These are phyloP conservation scores for Theobroma grandiflorum DNA, from an alignment of 441 rosid species.

Conservation along the genomic window DNA sequence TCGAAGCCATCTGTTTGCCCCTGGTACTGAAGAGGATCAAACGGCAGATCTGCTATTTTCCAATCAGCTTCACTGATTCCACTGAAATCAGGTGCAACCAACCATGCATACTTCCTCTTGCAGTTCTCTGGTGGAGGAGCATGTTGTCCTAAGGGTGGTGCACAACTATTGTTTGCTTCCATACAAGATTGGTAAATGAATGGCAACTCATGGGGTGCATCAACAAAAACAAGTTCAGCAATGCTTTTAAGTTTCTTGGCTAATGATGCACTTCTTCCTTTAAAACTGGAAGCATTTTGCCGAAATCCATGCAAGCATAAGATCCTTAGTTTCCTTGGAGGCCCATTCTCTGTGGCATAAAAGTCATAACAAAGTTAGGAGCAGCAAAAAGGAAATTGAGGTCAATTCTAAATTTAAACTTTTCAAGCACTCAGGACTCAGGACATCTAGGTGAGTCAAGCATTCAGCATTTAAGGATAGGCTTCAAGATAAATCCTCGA, in stretches of 20 bases:
- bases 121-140: conserved; percentile 59
- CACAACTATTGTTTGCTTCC: conserved; percentile 22
- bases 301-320: conserved; percentile 96
- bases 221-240: conserved; percentile 72
- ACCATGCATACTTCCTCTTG: conserved; percentile 88
- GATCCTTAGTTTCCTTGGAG: conserved; percentile 72
- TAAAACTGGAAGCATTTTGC: conserved; percentile 90
- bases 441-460: background rate
- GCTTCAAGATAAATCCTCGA: background rate
- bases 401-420: conserved; percentile 3
- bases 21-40: conserved; percentile 84
- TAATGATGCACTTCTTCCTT: conserved; percentile 91
- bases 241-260: conserved; percentile 88
- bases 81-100: conserved; percentile 60
- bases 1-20: conserved; percentile 84
- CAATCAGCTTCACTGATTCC: conserved; percentile 50
- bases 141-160: conserved; percentile 38
- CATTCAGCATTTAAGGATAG: background rate
- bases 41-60: conserved; percentile 63
- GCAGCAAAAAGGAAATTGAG: background rate
- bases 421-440: conserved; percentile 1
- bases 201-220: conserved; percentile 87
- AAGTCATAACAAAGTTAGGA: conserved; percentile 18
- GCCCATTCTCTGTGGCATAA: conserved; percentile 35
- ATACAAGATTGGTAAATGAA: conserved; percentile 61